Evolutionary conservation across 495 filamentous ascomycete genomes (phyloP).

Genomic region (Hyaloscypha bicolor): DNA sequence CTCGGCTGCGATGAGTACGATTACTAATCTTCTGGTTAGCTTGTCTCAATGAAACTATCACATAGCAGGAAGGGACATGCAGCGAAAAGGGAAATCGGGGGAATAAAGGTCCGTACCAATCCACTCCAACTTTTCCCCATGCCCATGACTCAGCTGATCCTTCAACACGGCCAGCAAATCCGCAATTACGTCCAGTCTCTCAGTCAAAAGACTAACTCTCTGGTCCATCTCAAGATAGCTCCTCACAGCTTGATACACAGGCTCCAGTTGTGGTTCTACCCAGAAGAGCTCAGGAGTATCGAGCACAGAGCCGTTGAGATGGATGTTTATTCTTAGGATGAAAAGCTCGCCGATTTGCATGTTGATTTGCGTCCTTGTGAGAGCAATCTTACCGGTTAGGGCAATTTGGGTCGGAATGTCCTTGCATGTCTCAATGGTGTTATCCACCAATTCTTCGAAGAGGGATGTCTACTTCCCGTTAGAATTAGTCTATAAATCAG

Average conservation of each 20-base stretch:
- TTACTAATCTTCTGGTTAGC: constrained; percentile 49
- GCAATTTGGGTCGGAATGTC: constrained; percentile 90
- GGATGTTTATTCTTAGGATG: constrained; percentile 95
- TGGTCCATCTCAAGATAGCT: constrained; percentile 99
- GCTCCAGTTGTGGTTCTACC: constrained; percentile 95
- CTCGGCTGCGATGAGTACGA: constrained; percentile 93
- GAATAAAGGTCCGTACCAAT: constrained; percentile 60
- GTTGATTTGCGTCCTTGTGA: constrained; percentile 86
- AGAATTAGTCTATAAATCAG: not conserved
- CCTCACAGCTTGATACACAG: constrained; percentile 90
- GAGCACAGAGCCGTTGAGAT: constrained; percentile 95
- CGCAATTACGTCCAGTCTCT: constrained; percentile 89
- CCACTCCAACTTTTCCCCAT: constrained; percentile 95
- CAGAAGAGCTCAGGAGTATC: constrained; percentile 98
- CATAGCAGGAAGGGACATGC: not conserved
- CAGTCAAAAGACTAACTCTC: constrained; percentile 84
- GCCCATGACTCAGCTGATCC: constrained; percentile 94
- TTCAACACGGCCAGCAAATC: constrained; percentile 93
- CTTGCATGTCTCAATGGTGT: constrained; percentile 87
- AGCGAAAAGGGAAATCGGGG: not conserved
- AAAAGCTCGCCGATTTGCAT: constrained; percentile 99
- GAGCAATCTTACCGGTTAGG: constrained; percentile 82
- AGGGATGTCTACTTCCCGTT: constrained; percentile 71
- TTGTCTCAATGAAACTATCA: not conserved
- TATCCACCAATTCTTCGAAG: constrained; percentile 93